phyloP scores from a whole-genome alignment of 306 rosid genomes.

The Sesbania bispinosa region DNA sequence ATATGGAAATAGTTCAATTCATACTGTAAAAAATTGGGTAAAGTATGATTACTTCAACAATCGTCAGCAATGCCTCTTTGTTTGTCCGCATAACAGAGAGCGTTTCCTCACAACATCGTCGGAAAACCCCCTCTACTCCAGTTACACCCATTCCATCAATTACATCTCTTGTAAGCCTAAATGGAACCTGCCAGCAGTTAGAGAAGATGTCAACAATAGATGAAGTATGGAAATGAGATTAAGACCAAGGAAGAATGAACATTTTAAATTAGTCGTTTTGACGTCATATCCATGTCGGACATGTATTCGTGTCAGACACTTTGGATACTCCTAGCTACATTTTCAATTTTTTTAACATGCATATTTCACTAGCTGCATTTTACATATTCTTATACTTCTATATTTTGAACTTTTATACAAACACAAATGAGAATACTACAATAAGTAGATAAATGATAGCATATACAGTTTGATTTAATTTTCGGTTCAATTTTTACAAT shows the following conservation, averaged over 20 bases:
- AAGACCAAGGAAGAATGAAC: not conserved
- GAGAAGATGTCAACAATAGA: conserved; percentile 19
- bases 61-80: conserved; percentile 89
- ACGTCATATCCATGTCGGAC: not conserved
- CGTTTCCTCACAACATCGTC: conserved; percentile 96
- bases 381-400: too few species aligned
- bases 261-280: not conserved
- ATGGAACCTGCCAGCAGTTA: conserved; percentile 64
- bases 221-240: not conserved
- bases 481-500: too few species aligned
- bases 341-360: not conserved
- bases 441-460: too few species aligned
- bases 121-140: conserved; percentile 94
- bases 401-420: too few species aligned
- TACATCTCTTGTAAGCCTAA: conserved; percentile 89
- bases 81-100: conserved; percentile 92
- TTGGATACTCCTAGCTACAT: not conserved
- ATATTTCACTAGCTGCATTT: too few species aligned
- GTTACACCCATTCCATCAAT: conserved; percentile 95
- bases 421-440: too few species aligned
- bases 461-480: too few species aligned
- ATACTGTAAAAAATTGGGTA: not conserved
- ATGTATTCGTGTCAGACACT: not conserved
- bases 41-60: conserved; percentile 61
- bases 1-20: not conserved